Percentiles rank a stretch among this genome's conserved stretches.
Conservation (phyloP, 2,329 filamentous ascomycete species). For the Xylaria sp. region DNA sequence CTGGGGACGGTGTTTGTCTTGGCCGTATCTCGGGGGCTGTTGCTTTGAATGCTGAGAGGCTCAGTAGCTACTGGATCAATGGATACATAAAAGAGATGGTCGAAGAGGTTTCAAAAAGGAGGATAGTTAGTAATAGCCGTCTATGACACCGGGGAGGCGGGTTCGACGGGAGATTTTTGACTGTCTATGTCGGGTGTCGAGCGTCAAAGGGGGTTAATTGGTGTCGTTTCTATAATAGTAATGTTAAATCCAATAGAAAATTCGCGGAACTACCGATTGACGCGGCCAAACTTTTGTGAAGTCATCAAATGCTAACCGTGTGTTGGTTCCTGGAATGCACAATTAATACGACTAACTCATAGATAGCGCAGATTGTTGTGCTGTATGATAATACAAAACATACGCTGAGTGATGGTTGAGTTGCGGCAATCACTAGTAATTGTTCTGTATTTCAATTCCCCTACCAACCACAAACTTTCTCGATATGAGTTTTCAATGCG, state of each 20-base stretch:
- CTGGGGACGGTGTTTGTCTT: constrained; percentile 21
- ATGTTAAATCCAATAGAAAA: not conserved
- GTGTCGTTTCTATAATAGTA: not conserved
- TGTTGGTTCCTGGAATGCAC: no score
- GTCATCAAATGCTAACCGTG: not conserved
- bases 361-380: not conserved
- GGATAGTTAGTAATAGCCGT: not conserved
- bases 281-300: not conserved
- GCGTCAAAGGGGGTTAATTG: not conserved
- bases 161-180: not conserved
- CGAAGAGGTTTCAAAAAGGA: constrained; percentile 14
- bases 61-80: constrained; percentile 29
- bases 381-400: not conserved
- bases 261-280: not conserved
- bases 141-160: not conserved
- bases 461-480: no score
- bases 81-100: constrained; percentile 28
- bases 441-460: no score
- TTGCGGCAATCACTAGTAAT: no score
- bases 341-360: no score
- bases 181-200: not conserved
- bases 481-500: no score
- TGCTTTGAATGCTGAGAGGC: constrained; percentile 10
- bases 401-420: no score
- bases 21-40: constrained; percentile 25